A percentile compares a stretch with the other conserved stretches of the same genome.
Evolutionary conservation across 345 rosid species (phyloP).

Genomic region (Leavenworthia alabamica): DNA sequence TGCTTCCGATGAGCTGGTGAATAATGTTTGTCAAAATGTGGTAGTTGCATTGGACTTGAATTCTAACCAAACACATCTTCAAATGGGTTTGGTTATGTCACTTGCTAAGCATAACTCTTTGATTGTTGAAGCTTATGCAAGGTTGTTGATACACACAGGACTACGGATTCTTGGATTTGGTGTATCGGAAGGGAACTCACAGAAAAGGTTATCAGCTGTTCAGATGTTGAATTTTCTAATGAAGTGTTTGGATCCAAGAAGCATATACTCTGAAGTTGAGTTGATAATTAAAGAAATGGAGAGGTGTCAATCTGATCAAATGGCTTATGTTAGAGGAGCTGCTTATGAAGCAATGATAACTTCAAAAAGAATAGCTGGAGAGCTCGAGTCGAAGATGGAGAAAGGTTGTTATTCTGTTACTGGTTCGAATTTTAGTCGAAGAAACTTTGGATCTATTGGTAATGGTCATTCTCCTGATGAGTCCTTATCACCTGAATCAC

Average conservation of each 20-base stretch:
- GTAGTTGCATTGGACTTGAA: conserved; percentile 81
- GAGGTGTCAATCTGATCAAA: conserved; percentile 70
- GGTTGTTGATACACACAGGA: conserved; percentile 72
- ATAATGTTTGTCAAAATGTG: conserved; percentile 79
- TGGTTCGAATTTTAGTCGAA: conserved; percentile 50
- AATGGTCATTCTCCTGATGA: conserved; percentile 38
- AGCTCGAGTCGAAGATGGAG: conserved; percentile 49
- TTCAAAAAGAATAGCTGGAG: conserved; percentile 56
- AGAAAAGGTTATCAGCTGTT: conserved; percentile 68
- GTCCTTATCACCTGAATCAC: conserved; percentile 76
- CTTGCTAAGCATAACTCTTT: conserved; percentile 79
- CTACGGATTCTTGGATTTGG: conserved; percentile 51
- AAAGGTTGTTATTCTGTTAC: conserved; percentile 54
- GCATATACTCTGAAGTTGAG: conserved; percentile 69
- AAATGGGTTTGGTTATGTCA: conserved; percentile 72
- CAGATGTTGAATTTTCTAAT: conserved; percentile 89
- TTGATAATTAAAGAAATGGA: conserved; percentile 71
- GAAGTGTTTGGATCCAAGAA: conserved; percentile 75
- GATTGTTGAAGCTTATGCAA: conserved; percentile 83
- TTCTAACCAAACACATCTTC: conserved; percentile 64
- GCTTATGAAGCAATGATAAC: conserved; percentile 85
- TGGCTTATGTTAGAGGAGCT: conserved; percentile 86
- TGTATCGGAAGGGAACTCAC: conserved; percentile 66
- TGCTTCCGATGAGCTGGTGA: conserved; percentile 89
- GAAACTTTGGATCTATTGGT: conserved; percentile 21